phyloP scores from a whole-genome alignment of 306 rosid genomes.

The Acacia melanoxylon region DNA sequence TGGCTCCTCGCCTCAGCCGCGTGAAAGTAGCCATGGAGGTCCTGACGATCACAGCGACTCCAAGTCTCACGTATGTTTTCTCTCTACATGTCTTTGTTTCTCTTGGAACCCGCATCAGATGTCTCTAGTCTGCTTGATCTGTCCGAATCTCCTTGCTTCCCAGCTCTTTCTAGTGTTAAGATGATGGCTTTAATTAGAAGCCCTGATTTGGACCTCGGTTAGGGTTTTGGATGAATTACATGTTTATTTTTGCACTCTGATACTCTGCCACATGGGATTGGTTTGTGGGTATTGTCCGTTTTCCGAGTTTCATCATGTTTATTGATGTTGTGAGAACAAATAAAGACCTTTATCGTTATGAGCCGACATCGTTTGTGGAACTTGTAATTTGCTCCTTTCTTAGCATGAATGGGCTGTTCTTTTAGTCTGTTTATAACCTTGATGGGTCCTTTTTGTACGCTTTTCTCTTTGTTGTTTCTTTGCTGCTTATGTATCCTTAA shows the following conservation, averaged over 20 bases:
- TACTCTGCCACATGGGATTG: not conserved
- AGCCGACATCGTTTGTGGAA: not conserved
- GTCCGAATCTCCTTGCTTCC: not conserved
- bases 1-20: conserved; percentile 69
- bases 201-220: not conserved
- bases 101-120: not conserved
- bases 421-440: not conserved
- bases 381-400: not conserved
- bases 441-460: not conserved
- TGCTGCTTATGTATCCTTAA: not conserved
- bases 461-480: not conserved
- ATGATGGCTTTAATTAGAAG: not conserved
- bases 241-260: not conserved
- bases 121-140: not conserved
- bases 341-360: not conserved
- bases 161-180: not conserved
- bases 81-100: not conserved
- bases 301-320: not conserved
- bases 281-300: conserved; percentile 18
- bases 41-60: conserved; percentile 59
- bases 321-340: not conserved
- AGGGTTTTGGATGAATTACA: conserved; percentile 33
- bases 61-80: conserved; percentile 61
- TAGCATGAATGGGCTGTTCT: not conserved
- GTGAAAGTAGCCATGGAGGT: conserved; percentile 40